These are phyloP conservation scores for Pythium dissotocum DNA, from an alignment of 352 stramenopile species.

Conservation along the genomic window DNA sequence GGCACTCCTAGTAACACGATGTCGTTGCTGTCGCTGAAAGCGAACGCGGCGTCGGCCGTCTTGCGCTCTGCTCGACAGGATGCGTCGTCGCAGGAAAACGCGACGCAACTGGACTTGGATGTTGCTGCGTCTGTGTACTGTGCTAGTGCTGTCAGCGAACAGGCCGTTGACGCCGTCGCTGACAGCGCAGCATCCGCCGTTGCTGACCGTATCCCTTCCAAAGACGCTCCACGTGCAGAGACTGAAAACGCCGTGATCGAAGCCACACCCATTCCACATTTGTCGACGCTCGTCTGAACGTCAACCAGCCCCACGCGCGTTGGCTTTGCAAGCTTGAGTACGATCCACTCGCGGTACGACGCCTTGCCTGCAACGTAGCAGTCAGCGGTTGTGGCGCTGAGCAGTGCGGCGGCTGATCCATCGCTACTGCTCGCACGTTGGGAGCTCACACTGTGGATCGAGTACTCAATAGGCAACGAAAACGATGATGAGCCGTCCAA, in stretches of 20 bases:
- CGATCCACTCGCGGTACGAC: constrained; percentile 68
- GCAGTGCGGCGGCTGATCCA: constrained; percentile 41
- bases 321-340: constrained; percentile 49
- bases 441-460: constrained; percentile 68
- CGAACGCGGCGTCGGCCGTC: constrained; percentile 27
- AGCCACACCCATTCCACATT: constrained; percentile 39
- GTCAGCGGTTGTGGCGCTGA: constrained; percentile 24
- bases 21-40: constrained; percentile 58
- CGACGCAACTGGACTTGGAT: constrained; percentile 16
- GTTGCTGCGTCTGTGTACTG: constrained; percentile 5
- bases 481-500: constrained; percentile 5
- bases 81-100: constrained; percentile 36
- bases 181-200: constrained; percentile 19
- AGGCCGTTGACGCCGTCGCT: not conserved
- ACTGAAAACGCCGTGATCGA: constrained; percentile 45
- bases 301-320: constrained; percentile 56
- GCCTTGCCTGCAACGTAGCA: constrained; percentile 49
- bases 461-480: constrained; percentile 45
- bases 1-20: constrained; percentile 45
- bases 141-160: constrained; percentile 12
- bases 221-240: constrained; percentile 36
- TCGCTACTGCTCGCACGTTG: constrained; percentile 35
- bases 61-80: constrained; percentile 31
- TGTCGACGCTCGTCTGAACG: constrained; percentile 38
- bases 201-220: constrained; percentile 36